These are phyloP conservation scores for Sergeia podlipaevii DNA, from an alignment of 208 protist genomes.

Conservation along the genomic window DNA sequence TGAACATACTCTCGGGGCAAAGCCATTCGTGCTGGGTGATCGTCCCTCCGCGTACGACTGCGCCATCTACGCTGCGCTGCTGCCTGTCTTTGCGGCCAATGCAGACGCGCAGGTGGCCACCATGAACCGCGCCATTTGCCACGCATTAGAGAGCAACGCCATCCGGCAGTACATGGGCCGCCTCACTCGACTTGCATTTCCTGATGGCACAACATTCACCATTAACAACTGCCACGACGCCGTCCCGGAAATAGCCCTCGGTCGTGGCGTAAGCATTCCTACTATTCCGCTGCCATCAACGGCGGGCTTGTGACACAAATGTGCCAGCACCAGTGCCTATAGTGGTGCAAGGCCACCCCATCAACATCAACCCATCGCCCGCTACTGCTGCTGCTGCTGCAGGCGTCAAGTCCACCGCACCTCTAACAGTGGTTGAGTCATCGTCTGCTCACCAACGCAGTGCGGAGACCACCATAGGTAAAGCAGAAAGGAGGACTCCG, in stretches of 20 bases:
- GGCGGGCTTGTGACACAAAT: too few relatives aligned
- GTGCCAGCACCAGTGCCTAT: too few relatives aligned
- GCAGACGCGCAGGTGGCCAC: slow-evolving; percentile 26
- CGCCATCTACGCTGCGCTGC: slow-evolving; percentile 56
- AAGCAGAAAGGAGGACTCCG: too few relatives aligned
- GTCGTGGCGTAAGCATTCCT: too few relatives aligned
- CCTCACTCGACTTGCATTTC: slow-evolving; percentile 41
- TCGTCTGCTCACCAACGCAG: not conserved
- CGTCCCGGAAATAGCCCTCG: too few relatives aligned
- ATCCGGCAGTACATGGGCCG: slow-evolving; percentile 48
- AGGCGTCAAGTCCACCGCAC: not conserved
- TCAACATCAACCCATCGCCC: too few relatives aligned
- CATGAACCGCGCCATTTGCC: slow-evolving; percentile 41
- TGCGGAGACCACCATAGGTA: too few relatives aligned
- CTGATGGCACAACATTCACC: too few relatives aligned
- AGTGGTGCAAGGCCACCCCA: too few relatives aligned
- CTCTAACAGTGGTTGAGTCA: not conserved
- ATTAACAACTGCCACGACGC: too few relatives aligned
- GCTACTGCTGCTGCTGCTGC: not conserved
- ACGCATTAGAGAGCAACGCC: slow-evolving; percentile 35
- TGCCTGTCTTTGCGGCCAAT: slow-evolving; percentile 46
- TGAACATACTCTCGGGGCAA: slow-evolving; percentile 37
- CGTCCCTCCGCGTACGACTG: slow-evolving; percentile 57
- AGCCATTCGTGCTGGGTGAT: slow-evolving; percentile 34
- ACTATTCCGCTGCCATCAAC: too few relatives aligned